These are phyloP conservation scores for Grigorovia humatica DNA, from an alignment of 805 yeast species.

Conservation along the genomic window DNA sequence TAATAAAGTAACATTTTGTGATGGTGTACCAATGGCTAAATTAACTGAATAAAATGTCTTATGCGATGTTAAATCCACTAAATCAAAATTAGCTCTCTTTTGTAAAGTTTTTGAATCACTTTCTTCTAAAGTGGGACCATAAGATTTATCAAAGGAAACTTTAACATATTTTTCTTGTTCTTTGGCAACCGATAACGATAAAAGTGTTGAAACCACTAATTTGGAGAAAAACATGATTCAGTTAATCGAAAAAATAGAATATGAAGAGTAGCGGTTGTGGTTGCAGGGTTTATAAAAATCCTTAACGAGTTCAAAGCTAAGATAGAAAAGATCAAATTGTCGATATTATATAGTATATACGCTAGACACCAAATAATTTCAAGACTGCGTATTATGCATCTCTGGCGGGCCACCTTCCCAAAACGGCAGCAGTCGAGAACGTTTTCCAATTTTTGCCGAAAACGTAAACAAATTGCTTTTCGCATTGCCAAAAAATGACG, in stretches of 20 bases:
- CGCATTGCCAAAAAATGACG: neutral
- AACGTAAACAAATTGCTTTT: neutral
- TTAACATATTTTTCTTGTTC: constrained; percentile 1
- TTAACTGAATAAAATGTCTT: constrained; percentile 36
- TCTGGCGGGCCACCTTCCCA: neutral
- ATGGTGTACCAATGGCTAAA: constrained; percentile 45
- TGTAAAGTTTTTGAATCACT: neutral
- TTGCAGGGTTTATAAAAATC: no score
- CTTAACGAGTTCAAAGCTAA: no score
- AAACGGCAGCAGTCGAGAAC: neutral
- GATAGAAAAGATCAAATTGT: neutral
- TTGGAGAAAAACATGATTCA: neutral
- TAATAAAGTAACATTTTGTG: constrained; percentile 43
- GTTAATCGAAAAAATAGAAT: no score
- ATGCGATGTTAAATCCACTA: constrained; percentile 27
- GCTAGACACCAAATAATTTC: neutral
- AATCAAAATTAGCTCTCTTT: constrained; percentile 2
- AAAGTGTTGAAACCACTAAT: neutral
- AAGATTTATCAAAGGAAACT: constrained; percentile 1
- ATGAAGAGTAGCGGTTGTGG: no score
- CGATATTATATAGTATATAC: neutral
- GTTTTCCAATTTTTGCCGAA: neutral
- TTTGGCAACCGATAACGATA: neutral
- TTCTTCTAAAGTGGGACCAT: neutral
- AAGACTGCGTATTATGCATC: neutral